Evolutionary conservation across 1,139 yeast species (phyloP), one percentile per base, ranked within the genome.

Genomic region (Yamadazyma pseudoaaseri): DNA sequence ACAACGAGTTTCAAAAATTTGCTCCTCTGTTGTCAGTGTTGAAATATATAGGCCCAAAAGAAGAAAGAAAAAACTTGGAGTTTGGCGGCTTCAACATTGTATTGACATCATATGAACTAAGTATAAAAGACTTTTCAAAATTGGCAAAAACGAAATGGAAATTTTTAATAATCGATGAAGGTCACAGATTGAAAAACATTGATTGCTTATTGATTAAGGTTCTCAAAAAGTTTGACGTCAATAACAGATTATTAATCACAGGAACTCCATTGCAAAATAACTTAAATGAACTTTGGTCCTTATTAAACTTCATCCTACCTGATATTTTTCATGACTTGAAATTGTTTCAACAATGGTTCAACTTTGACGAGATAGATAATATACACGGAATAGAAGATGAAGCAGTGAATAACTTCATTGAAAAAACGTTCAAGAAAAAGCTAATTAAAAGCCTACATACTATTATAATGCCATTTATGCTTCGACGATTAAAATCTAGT

Each of bases 221-320:
- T 41, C 68, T 90, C 44, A 89, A 86, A 49, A 72, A 70, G 44
- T 67, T 86, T 20, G 65, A 75, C 21, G 80, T 81, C 0, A 65
- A 76, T 2, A 90, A 90, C 51, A 65, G 96, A 41, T 62, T 90
- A 32, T 62, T 90, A 25, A 64, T 90, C 11, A 90, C 97, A 0
- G 97, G 97, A 12, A 90, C 98, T 0, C 97, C 98, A 0, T 63
- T 90, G 30, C 98, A 90, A 54, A 90, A 90, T 54, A 90, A 89
- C 51, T 63, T 90, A 36, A 76, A 82, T 33, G 98, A 90, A 56
- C 63, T 90, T 26, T 90, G 97, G 97, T 83, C 96, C 0, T 64
- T 90, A 39, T 65, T 90, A 36, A 90, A 92, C 52, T 90, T 90
- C 50, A 81, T 90, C 27, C 63, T 92, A 34, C 97, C 98, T 0